A percentile compares a stretch with the other conserved stretches of the same genome.
phyloP scores from a whole-genome alignment of 2,329 filamentous ascomycete genomes.

The Stagonosporopsis rhizophila region DNA sequence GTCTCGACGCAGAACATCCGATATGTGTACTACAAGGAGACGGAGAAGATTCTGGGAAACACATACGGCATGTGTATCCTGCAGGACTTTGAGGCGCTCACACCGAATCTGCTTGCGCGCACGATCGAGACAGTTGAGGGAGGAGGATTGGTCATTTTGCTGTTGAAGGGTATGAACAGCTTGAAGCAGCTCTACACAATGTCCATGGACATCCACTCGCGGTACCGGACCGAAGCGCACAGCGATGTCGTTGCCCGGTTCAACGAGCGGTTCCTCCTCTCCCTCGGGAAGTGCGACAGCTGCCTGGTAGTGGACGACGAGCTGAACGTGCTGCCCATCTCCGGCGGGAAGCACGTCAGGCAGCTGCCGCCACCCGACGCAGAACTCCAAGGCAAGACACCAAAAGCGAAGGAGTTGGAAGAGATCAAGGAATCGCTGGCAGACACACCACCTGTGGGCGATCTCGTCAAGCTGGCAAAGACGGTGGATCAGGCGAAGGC shows the following conservation, averaged over 20 bases:
- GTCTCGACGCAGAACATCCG: constrained; percentile 95
- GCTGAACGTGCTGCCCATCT: constrained; percentile 95
- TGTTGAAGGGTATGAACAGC: constrained; percentile 96
- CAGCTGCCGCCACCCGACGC: constrained; percentile 77
- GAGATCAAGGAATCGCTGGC: constrained; percentile 85
- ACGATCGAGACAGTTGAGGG: constrained; percentile 98
- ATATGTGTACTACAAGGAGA: constrained; percentile 99
- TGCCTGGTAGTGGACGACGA: constrained; percentile 98
- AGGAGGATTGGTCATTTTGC: constrained; percentile 85
- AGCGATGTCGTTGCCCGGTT: constrained; percentile 94
- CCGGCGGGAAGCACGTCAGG: constrained; percentile 88
- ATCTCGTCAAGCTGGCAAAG: constrained; percentile 81
- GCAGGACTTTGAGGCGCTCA: constrained; percentile 97
- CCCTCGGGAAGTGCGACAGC: constrained; percentile 90
- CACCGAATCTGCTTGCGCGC: constrained; percentile 92
- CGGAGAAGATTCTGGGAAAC: constrained; percentile 96
- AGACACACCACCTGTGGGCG: constrained; percentile 85
- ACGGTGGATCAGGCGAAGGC: constrained; percentile 97
- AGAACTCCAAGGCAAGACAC: constrained; percentile 74
- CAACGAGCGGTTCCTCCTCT: constrained; percentile 96
- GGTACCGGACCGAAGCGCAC: constrained; percentile 96
- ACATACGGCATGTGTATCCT: constrained; percentile 98
- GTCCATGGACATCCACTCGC: constrained; percentile 96
- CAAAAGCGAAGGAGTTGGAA: constrained; percentile 77
- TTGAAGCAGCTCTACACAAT: constrained; percentile 96